Evolutionary conservation across 2,329 filamentous ascomycete genomes (phyloP).

Genomic region (Neonectria neomacrospora): DNA sequence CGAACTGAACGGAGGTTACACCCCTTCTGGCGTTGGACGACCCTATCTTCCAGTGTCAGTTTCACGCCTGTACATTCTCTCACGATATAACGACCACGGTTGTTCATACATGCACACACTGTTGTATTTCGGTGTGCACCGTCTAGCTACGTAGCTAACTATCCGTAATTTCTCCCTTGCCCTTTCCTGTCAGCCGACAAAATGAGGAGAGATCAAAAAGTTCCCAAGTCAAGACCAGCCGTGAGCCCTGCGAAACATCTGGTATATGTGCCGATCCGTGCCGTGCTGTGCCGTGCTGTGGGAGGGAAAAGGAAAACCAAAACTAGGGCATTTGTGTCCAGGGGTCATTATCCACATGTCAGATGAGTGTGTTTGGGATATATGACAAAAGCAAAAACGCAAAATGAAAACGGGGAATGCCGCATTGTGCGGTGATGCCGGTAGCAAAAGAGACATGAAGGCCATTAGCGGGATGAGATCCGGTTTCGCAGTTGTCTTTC

Average conservation of each 20-base stretch:
- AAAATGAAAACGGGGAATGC: neutral
- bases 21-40: neutral
- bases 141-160: slow-evolving; percentile 10
- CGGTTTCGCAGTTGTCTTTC: neutral
- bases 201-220: neutral
- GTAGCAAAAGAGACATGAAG: slow-evolving; percentile 2
- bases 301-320: neutral
- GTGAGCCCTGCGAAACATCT: slow-evolving; percentile 7
- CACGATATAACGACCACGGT: neutral
- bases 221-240: neutral
- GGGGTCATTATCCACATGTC: neutral
- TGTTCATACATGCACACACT: slow-evolving; percentile 16
- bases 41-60: neutral
- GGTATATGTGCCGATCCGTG: slow-evolving; percentile 9
- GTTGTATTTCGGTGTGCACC: slow-evolving; percentile 12
- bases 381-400: neutral
- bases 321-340: neutral
- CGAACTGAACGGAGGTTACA: neutral
- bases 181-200: neutral
- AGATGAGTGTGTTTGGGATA: neutral
- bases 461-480: neutral
- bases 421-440: neutral
- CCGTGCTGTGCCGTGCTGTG: slow-evolving; percentile 12
- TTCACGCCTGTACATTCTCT: neutral
- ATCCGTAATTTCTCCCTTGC: neutral